Conservation (phyloP, 1,284 basidiomycete genomes). For the Ceraceosorus guamensis region DNA sequence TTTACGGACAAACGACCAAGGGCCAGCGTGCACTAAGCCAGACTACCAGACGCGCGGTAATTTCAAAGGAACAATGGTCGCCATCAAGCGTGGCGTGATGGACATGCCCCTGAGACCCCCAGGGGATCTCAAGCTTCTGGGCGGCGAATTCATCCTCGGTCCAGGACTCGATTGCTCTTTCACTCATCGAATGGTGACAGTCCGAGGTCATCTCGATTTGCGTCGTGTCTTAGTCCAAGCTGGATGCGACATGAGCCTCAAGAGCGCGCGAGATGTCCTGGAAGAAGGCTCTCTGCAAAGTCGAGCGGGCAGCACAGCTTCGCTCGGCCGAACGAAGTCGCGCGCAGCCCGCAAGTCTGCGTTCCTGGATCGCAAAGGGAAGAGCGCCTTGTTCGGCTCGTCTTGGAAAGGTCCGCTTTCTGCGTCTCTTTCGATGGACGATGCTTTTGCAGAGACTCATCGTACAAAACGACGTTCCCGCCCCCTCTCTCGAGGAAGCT, state of each 20-base stretch:
- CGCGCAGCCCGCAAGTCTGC: too few species aligned
- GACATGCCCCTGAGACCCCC: slow-evolving; percentile 70
- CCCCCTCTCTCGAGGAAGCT: too few species aligned
- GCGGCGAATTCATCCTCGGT: slow-evolving; percentile 80
- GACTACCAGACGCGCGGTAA: slow-evolving; percentile 62
- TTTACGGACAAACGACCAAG: slow-evolving; percentile 54
- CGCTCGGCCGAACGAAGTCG: slow-evolving; percentile 4
- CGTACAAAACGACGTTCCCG: too few species aligned
- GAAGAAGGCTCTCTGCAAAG: neutral
- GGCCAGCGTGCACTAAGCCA: slow-evolving; percentile 54
- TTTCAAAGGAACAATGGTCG: slow-evolving; percentile 62
- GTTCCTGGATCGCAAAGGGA: too few species aligned
- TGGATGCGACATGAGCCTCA: slow-evolving; percentile 33
- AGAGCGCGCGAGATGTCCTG: slow-evolving; percentile 20
- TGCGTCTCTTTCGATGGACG: too few species aligned
- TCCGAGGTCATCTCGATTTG: slow-evolving; percentile 37
- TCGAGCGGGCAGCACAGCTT: slow-evolving; percentile 7
- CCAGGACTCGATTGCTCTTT: slow-evolving; percentile 52
- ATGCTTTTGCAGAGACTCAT: too few species aligned
- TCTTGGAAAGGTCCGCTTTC: too few species aligned
- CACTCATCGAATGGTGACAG: slow-evolving; percentile 32
- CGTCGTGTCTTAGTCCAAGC: slow-evolving; percentile 35
- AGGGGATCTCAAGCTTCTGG: slow-evolving; percentile 68
- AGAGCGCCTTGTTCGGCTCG: too few species aligned
- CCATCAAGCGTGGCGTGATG: slow-evolving; percentile 54